Evolutionary conservation across 2,329 filamentous ascomycete genomes (phyloP).

Genomic region (Coccinonectria pachysandricola): DNA sequence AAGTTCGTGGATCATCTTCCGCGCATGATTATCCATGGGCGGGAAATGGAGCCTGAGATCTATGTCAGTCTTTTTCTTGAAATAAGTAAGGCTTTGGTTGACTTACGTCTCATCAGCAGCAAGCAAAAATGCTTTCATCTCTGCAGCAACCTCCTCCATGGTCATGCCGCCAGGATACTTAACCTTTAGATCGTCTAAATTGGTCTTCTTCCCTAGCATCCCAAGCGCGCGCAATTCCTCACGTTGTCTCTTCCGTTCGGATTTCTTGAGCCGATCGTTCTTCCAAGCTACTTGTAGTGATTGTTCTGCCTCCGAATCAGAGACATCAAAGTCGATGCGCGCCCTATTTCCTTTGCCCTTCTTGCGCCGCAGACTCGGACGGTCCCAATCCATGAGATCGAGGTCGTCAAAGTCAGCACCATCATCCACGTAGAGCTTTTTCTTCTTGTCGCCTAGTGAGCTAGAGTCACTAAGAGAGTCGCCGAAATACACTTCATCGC

Average conservation of each 20-base stretch:
- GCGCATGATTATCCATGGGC: constrained; percentile 69
- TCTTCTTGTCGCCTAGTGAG: constrained; percentile 29
- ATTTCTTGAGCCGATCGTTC: constrained; percentile 63
- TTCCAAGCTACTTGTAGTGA: constrained; percentile 50
- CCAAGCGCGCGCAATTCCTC: constrained; percentile 58
- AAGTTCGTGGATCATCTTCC: constrained; percentile 71
- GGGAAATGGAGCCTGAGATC: constrained; percentile 57
- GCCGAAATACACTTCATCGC: constrained; percentile 9
- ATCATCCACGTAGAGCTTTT: constrained; percentile 40
- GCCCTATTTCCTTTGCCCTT: constrained; percentile 53
- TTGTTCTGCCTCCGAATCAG: constrained; percentile 58
- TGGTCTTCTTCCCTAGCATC: constrained; percentile 48
- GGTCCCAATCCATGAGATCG: constrained; percentile 76
- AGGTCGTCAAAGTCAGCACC: too few species aligned
- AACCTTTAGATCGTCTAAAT: constrained; percentile 48
- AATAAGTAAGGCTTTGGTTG: not conserved
- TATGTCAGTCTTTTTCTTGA: constrained; percentile 3
- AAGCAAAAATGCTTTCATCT: constrained; percentile 62
- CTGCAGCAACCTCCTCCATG: constrained; percentile 58
- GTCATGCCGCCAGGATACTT: constrained; percentile 68
- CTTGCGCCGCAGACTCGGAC: constrained; percentile 51
- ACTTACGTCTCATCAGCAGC: constrained; percentile 52
- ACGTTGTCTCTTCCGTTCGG: constrained; percentile 57
- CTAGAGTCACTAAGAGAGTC: constrained; percentile 7
- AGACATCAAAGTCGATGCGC: constrained; percentile 38